phyloP scores from a whole-genome alignment of 306 rosid genomes.

The Cercis canadensis region DNA sequence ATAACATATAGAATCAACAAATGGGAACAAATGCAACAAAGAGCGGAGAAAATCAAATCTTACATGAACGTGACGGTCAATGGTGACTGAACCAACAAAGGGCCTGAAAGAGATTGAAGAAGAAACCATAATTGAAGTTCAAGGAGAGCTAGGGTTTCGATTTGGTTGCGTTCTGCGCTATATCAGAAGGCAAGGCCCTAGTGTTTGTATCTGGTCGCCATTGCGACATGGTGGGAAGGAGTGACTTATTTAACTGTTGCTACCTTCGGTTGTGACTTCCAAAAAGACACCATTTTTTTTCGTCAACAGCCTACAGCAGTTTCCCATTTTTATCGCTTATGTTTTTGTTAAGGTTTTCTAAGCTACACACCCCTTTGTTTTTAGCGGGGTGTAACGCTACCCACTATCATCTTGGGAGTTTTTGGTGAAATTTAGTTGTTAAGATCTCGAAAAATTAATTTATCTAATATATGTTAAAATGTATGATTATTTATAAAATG shows the following conservation, averaged over 20 bases:
- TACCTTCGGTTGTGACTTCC: no score
- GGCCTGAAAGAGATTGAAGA: constrained; percentile 43
- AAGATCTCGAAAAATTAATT: no score
- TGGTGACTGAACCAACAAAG: constrained; percentile 21
- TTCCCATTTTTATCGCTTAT: no score
- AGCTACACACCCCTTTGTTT: no score
- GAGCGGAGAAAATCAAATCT: background rate
- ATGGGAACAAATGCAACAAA: background rate
- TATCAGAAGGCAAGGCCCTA: background rate
- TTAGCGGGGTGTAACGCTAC: no score
- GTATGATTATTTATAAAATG: no score
- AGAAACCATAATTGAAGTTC: constrained; percentile 42
- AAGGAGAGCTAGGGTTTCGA: constrained; percentile 38
- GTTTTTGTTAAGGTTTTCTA: no score
- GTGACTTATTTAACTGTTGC: background rate
- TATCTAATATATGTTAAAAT: no score
- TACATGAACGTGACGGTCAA: constrained; percentile 46
- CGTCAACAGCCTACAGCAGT: no score
- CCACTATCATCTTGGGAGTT: no score
- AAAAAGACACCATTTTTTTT: no score
- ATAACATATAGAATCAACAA: background rate
- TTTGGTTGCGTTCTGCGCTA: background rate
- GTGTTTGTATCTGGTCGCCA: background rate
- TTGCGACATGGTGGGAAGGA: background rate
- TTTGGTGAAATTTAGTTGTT: no score